These are phyloP conservation scores for Jimgerdemannia flammicorona DNA, from an alignment of 192 early-diverging fungal species.

Conservation along the genomic window DNA sequence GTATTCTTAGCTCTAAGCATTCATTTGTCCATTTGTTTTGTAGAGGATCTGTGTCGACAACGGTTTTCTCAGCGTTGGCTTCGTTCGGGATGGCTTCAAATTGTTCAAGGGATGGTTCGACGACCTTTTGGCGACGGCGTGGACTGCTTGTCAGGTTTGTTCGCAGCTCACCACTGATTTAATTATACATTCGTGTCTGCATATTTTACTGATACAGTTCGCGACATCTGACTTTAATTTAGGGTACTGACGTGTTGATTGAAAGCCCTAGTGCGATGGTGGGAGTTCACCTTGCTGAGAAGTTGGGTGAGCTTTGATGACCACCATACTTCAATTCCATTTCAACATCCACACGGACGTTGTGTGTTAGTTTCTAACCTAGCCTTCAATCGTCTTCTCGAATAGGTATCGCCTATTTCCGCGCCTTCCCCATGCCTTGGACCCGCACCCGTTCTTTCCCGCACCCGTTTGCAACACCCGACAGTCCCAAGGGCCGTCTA, in stretches of 20 bases:
- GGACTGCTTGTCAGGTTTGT: conserved; percentile 44
- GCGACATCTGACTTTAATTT: background rate
- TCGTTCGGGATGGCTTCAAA: conserved; percentile 51
- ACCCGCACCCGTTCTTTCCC: conserved; percentile 69
- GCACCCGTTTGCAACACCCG: conserved; percentile 63
- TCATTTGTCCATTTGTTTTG: background rate
- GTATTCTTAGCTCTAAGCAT: background rate
- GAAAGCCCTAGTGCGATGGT: conserved; percentile 65
- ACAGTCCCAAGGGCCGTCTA: conserved; percentile 35
- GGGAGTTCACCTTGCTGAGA: conserved; percentile 69
- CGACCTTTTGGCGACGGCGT: conserved; percentile 50
- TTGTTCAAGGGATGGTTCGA: conserved; percentile 62
- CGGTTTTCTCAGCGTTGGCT: conserved; percentile 61
- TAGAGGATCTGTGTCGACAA: conserved; percentile 63
- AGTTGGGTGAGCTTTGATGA: conserved; percentile 22
- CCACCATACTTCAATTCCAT: background rate
- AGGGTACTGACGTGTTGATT: conserved; percentile 60
- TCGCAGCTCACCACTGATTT: too few species aligned
- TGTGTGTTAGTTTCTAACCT: background rate
- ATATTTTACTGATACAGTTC: too few species aligned
- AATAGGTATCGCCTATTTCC: conserved; percentile 57
- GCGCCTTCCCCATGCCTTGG: conserved; percentile 74
- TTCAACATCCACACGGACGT: background rate
- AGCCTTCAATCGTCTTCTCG: background rate
- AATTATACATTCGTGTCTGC: too few species aligned